phyloP scores from a whole-genome alignment of 164 flowering plant species.

The Malania oleifera region DNA sequence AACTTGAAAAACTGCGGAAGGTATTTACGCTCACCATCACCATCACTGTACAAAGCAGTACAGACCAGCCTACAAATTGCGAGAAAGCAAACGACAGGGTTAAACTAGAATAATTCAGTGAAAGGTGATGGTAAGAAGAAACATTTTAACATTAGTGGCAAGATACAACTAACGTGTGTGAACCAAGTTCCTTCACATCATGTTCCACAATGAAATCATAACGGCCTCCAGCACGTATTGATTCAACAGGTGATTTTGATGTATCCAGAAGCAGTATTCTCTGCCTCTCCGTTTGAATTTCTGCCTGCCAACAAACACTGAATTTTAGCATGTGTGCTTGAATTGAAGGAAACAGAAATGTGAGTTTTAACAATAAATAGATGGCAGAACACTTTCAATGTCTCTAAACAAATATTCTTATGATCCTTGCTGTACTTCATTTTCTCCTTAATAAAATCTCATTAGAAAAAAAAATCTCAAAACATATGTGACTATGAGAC shows the following conservation, averaged over 20 bases:
- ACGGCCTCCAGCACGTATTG: conserved; percentile 91
- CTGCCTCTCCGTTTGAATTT: conserved; percentile 94
- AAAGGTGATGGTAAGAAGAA: background rate
- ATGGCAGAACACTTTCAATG: too few species aligned
- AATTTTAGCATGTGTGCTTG: background rate
- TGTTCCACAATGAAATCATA: conserved; percentile 99
- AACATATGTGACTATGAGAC: too few species aligned
- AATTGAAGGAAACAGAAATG: background rate
- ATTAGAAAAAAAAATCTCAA: too few species aligned
- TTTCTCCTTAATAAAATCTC: too few species aligned
- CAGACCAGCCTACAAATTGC: conserved; percentile 67
- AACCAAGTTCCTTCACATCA: conserved; percentile 96
- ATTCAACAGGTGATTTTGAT: conserved; percentile 85
- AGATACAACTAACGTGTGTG: conserved; percentile 69
- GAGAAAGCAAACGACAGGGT: conserved; percentile 6
- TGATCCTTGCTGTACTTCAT: too few species aligned
- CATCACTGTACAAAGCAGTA: conserved; percentile 86
- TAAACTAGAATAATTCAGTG: background rate
- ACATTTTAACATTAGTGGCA: background rate
- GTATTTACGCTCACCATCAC: conserved; percentile 87
- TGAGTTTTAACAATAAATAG: background rate
- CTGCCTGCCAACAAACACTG: conserved; percentile 55
- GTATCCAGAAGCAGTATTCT: conserved; percentile 82
- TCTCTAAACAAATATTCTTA: too few species aligned
- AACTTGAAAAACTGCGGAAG: conserved; percentile 98